Percentiles rank a stretch among this genome's conserved stretches.
These are phyloP conservation scores for Brasilioporus rufonigricans DNA, from an alignment of 768 basidiomycete species.

Conservation along the genomic window DNA sequence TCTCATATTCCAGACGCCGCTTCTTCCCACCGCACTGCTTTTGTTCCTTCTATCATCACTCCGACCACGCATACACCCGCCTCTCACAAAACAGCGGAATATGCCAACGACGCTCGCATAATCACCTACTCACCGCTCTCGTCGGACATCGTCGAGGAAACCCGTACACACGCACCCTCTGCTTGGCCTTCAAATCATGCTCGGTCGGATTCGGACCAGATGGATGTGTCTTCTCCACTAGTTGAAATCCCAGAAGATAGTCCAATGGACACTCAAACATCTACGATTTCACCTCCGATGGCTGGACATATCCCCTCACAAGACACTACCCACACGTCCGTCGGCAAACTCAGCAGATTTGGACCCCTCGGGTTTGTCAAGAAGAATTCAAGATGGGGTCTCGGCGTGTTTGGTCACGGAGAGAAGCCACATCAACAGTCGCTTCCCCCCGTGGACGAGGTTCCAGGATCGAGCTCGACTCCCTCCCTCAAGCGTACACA, in stretches of 20 bases:
- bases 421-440: slow-evolving; percentile 63
- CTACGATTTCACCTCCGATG: slow-evolving; percentile 45
- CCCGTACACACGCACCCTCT: slow-evolving; percentile 22
- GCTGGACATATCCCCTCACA: slow-evolving; percentile 37
- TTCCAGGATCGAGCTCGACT: slow-evolving; percentile 51
- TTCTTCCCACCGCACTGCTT: slow-evolving; percentile 52
- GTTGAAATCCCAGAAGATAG: slow-evolving; percentile 44
- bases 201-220: slow-evolving; percentile 38
- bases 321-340: slow-evolving; percentile 40
- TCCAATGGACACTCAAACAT: slow-evolving; percentile 48
- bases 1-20: slow-evolving; percentile 45
- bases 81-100: slow-evolving; percentile 36
- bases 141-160: slow-evolving; percentile 30
- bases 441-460: slow-evolving; percentile 73
- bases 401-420: slow-evolving; percentile 66
- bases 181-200: slow-evolving; percentile 30
- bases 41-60: slow-evolving; percentile 41
- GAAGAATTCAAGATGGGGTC: slow-evolving; percentile 65
- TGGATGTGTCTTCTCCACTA: slow-evolving; percentile 57
- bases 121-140: slow-evolving; percentile 35
- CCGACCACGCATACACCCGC: slow-evolving; percentile 30
- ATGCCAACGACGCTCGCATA: slow-evolving; percentile 31
- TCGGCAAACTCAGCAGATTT: slow-evolving; percentile 56
- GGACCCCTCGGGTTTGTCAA: slow-evolving; percentile 62
- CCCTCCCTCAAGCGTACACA: slow-evolving; percentile 77